A percentile compares a stretch with the other conserved stretches of the same genome.
Evolutionary conservation across 2,329 filamentous ascomycete genomes (phyloP).

Genomic region (Septoria petroselini): DNA sequence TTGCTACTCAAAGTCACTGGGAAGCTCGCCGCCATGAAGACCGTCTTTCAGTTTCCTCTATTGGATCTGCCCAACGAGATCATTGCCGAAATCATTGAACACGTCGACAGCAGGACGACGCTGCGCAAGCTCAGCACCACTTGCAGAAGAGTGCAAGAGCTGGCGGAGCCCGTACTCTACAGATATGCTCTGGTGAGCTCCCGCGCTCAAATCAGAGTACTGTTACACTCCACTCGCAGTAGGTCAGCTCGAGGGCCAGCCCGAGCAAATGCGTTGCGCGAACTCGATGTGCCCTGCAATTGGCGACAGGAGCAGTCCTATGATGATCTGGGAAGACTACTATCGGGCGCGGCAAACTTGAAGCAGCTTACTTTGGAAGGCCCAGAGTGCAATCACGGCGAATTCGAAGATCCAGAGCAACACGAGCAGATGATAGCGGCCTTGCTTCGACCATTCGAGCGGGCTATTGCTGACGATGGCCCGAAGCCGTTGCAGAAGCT

Average conservation of each 20-base stretch:
- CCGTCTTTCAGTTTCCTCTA: conserved; percentile 21
- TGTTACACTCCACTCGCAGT: neutral
- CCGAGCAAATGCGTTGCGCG: conserved; percentile 18
- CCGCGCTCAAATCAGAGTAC: conserved; percentile 5
- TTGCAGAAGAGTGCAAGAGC: conserved; percentile 21
- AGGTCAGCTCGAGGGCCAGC: neutral
- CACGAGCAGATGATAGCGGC: conserved; percentile 20
- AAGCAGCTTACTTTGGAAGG: conserved; percentile 26
- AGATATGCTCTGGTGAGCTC: conserved; percentile 19
- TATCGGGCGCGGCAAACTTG: conserved; percentile 16
- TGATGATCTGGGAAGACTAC: conserved; percentile 10
- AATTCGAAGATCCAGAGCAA: conserved; percentile 23
- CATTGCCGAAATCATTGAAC: conserved; percentile 25
- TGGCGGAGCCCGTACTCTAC: conserved; percentile 27
- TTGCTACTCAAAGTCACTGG: conserved; percentile 11
- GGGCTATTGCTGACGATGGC: conserved; percentile 7
- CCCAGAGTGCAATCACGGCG: conserved; percentile 23
- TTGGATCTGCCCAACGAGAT: conserved; percentile 29
- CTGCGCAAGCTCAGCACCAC: conserved; percentile 22
- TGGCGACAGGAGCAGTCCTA: conserved; percentile 15
- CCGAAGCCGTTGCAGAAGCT: conserved; percentile 23
- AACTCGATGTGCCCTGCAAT: conserved; percentile 21
- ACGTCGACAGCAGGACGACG: conserved; percentile 19
- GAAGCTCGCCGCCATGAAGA: conserved; percentile 20
- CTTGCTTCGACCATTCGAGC: conserved; percentile 21